Evolutionary conservation across 1,139 yeast species (phyloP), one percentile per base, ranked within the genome.

Genomic region (Yamadazyma triangularis): DNA sequence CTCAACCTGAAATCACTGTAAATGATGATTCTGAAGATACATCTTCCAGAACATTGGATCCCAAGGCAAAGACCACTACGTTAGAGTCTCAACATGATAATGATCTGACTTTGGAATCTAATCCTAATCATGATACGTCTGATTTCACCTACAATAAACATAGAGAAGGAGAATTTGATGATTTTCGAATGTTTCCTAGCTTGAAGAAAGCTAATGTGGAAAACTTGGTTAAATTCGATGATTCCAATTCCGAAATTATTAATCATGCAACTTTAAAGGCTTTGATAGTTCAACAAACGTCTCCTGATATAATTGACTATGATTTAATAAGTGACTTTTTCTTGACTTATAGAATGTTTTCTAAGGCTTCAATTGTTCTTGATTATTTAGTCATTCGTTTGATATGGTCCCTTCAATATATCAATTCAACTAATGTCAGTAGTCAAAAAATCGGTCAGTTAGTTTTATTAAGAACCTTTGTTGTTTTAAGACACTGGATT

Each of bases 401-500:
- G 26, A 67, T 75, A 11, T 86, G 96, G 95, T 76, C 89, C 15
- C 55, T 87, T 24, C 75, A 72, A 39, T 63, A 47, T 44, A 59
- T 50, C 49, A 64, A 51, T 47, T 65, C 54, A 28, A 45, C 37
- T 26, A 47, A 42, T 25, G 61, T 54, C 16, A 51, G 60, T 14
- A 59, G 60, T 26, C 53, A 57, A n/a, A 71, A 64, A 37, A 51
- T 73, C 8, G 94, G 93, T 4, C 74, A 80, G 41, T 64, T 83
- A 30, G 82, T 83, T 1, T 62, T 86, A n/a, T 73, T 89, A 24
- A 70, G 97, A 44, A 81, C 94, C 0, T 91, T 89, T 61, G 96
- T 87, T 24, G 80, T 85, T 22, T 49, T 91, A 29, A 72, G 97
- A 47, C 95, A 87, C 56, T 91, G 97, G 95, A 58, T 91, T 20